Base-by-base conservation (phyloP, 2,329 filamentous ascomycete species). In the Torrubiella hemipterigena region DNA sequence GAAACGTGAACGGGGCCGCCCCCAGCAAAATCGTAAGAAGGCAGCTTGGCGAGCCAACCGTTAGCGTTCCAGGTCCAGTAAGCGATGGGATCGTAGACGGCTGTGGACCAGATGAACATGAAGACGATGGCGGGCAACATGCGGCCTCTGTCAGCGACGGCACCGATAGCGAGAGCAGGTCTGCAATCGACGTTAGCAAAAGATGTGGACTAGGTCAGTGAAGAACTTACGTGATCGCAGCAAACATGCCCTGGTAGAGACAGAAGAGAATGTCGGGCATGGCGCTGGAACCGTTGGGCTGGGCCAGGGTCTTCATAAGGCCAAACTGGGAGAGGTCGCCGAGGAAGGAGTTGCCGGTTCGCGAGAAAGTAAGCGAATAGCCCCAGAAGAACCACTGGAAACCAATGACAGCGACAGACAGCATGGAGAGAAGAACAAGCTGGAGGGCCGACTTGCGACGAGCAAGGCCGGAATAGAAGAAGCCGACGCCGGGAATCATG, bases 331-430 rank as follows among this genome's bases (percentile, higher is more conserved):
- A 65, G 29, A 93, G 66, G 42, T 86, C 72, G 27, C 85, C 85
- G 38, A 93, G 79, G 62, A 76, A 93, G 41, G 67, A 67, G 43
- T 79, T 81, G 35, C 82, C 82, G 15, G 73, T 73, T 55, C 86
- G 82, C 6, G 82, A 86, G 57, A 93, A 93, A 39, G 83, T 70
- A 31, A 93, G 63, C 9, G 81, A 89, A 56, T 89, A 93, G 29
- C 85, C 85, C 85, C 85, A 93, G 65, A 93, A 89, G 65, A 93
- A 93, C 85, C 86, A 94, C 51, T 93, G 84, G 59, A 93, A 93
- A 30, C 76, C 78, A 38, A 86, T 74, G 41, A 93, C 74, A 9
- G 74, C 81, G 4, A 80, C 73, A 12, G 82, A 78, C 62, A 93
- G 79, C 61, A 93, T 72, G 11, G 82, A 82, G 4, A 93, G 69